These are phyloP conservation scores for Juncus effusus DNA, from an alignment of 176 grass and related monocot genomes.

Conservation along the genomic window DNA sequence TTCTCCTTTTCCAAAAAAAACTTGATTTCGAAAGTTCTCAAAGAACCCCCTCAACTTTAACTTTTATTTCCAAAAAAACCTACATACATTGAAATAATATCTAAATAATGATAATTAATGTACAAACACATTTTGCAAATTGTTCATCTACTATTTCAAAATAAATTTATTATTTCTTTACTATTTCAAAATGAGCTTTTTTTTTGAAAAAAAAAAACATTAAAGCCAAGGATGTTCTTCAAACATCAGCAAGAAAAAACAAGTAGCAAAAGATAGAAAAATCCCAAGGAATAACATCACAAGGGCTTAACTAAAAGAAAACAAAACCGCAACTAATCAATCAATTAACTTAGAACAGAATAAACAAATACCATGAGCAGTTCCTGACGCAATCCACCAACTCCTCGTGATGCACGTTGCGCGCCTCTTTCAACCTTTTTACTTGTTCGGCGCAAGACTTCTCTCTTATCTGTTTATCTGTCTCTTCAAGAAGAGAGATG, in stretches of 20 bases:
- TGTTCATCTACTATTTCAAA: too few species aligned
- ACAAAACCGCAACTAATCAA: slow-evolving; percentile 16
- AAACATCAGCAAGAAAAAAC: background rate
- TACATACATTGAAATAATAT: too few species aligned
- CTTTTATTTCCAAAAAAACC: too few species aligned
- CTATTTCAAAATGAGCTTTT: too few species aligned
- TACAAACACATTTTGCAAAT: too few species aligned
- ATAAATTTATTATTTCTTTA: too few species aligned
- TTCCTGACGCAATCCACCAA: slow-evolving; percentile 78
- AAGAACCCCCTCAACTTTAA: too few species aligned
- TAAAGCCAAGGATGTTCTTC: background rate
- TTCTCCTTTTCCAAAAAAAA: background rate
- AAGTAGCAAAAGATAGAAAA: slow-evolving; percentile 2
- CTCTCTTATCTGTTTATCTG: slow-evolving; percentile 79
- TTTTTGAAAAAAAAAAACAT: too few species aligned
- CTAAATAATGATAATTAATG: too few species aligned
- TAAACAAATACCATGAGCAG: slow-evolving; percentile 61
- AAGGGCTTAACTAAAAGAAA: background rate
- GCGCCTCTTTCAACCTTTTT: slow-evolving; percentile 75
- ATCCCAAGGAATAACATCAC: background rate
- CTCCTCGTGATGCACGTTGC: slow-evolving; percentile 72
- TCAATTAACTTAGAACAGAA: background rate
- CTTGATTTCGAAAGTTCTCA: too few species aligned
- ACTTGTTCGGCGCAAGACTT: slow-evolving; percentile 69
- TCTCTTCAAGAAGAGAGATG: slow-evolving; percentile 77